These are phyloP conservation scores for Poterioochromonas sp. DNA, from an alignment of 352 stramenopile genomes.

Conservation along the genomic window DNA sequence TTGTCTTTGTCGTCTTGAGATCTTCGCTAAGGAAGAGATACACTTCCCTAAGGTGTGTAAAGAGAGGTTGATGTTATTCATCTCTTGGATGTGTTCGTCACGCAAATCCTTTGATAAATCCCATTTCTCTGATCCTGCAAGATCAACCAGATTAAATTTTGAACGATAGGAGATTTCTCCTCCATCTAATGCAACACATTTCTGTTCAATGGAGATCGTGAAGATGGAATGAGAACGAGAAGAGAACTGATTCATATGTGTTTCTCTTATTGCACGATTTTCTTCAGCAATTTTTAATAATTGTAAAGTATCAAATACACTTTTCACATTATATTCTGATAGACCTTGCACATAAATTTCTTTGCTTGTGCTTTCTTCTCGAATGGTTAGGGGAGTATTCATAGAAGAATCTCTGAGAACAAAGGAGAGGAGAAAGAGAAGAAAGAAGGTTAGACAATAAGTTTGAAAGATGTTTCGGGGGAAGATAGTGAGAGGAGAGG, in stretches of 20 bases:
- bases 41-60: constrained; percentile 69
- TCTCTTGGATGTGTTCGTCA: constrained; percentile 66
- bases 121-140: constrained; percentile 85
- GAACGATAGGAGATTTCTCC: constrained; percentile 58
- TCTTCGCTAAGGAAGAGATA: constrained; percentile 55
- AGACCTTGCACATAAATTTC: constrained; percentile 79
- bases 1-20: background rate
- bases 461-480: too few species aligned
- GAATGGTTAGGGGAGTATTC: constrained; percentile 55
- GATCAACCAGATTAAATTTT: constrained; percentile 87
- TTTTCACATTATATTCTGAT: constrained; percentile 72
- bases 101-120: constrained; percentile 66
- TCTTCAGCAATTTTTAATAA: constrained; percentile 48
- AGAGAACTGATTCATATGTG: constrained; percentile 50
- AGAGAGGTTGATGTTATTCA: constrained; percentile 78
- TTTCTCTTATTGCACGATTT: constrained; percentile 74
- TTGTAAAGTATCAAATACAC: constrained; percentile 67
- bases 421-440: background rate
- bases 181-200: constrained; percentile 36
- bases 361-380: constrained; percentile 44
- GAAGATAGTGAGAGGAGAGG: too few species aligned
- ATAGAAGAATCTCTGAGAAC: constrained; percentile 67
- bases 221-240: constrained; percentile 46
- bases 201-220: constrained; percentile 47
- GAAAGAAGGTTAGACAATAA: too few species aligned